Base-by-base conservation (phyloP, 2,329 filamentous ascomycete genomes). In the Dothideomycetidae sp. region DNA sequence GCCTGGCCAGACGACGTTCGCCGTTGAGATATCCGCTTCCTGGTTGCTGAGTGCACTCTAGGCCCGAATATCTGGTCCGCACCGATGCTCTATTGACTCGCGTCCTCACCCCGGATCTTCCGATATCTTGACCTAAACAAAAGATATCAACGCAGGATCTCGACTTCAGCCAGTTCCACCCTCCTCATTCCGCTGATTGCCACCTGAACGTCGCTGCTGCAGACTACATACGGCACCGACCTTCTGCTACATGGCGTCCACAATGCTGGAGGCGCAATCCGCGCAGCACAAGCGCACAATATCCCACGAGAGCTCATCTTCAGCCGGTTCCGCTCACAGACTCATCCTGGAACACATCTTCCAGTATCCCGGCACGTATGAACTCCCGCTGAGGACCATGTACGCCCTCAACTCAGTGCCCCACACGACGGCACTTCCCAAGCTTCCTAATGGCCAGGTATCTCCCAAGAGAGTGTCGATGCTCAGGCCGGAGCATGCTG, bases 331-430 rank as follows among this genome's bases (percentile, higher is more conserved):
- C 2, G 42, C 54, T 10, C 56, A 58, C 42, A 51, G 54, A 36
- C 49, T 56, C 41, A 70, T 75, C 42, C 60, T 74, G 34, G 71
- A 74, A 41, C 71, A 74, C 51, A 63, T 75, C 40, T 57, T 76
- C 37, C 66, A 68, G 41, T 74, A 77, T 50, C 72, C 73, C 5
- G 67, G 64, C 48, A 70, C 64, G 47, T 78, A 78, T 50, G 75
- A 78, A 48, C 71, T 78, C 19, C 75, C 75, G 13, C 62, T 79
- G 17, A 69, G 74, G 40, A 77, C 72, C 44, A 78, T 78, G 70
- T 78, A 78, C 59, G 68, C 68, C 16, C 63, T 79, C 53, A 79
- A 79, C 51, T 73, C 68, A 43, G 66, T 68, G 12, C 65, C 71
- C 12, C 65, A 62, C 35, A 56, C 59, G n/a, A 56, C 60, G 26